These are phyloP conservation scores for Sugiyamaella novakii DNA, from an alignment of 1,139 yeast species.

Conservation along the genomic window DNA sequence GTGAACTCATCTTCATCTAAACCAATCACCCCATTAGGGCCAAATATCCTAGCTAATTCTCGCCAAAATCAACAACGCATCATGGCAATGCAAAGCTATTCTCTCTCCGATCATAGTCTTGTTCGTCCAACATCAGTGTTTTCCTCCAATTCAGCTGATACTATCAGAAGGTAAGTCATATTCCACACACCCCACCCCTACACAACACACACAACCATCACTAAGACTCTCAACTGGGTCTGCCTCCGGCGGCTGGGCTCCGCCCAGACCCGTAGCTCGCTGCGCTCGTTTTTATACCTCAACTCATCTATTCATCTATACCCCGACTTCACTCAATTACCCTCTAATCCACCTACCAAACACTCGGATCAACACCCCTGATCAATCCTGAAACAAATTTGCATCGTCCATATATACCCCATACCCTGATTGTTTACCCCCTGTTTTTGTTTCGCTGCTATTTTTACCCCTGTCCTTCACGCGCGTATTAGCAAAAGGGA, in stretches of 20 bases:
- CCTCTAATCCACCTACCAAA: no score
- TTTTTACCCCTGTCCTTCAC: not conserved
- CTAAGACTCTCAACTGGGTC: no score
- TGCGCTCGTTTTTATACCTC: not conserved
- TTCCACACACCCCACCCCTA: no score
- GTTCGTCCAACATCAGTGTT: conserved; percentile 5
- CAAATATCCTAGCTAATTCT: not conserved
- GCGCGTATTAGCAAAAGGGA: not conserved
- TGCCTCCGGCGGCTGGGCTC: no score
- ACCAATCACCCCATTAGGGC: not conserved
- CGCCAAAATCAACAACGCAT: conserved; percentile 18
- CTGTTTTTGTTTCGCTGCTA: not conserved
- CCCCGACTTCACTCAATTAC: no score
- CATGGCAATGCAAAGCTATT: conserved; percentile 20
- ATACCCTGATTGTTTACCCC: conserved; percentile 1
- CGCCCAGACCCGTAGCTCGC: no score
- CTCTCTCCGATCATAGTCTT: conserved; percentile 19
- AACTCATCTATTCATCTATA: not conserved
- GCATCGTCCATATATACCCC: not conserved
- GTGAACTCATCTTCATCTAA: not conserved
- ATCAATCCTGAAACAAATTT: conserved; percentile 11
- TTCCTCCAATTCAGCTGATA: conserved; percentile 11
- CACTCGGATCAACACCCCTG: no score
- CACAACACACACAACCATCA: no score
- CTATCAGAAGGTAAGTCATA: conserved; percentile 14